phyloP scores from a whole-genome alignment of 768 basidiomycete species.

The Naganishia vishniacii region DNA sequence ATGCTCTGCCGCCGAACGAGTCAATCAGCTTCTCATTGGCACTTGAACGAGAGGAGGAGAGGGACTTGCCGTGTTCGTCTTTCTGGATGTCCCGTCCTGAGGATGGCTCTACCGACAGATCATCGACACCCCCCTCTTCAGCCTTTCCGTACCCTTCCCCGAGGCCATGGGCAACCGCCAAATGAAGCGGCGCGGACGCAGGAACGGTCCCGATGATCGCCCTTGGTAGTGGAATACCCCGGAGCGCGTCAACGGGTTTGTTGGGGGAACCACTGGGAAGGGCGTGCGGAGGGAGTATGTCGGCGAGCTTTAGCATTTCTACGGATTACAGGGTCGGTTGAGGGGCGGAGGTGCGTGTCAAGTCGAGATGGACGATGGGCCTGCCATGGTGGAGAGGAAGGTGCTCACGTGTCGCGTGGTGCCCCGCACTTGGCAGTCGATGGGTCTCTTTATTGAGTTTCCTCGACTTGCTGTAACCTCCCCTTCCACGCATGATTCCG shows the following conservation, averaged over 20 bases:
- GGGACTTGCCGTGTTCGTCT: background rate
- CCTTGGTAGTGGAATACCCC: background rate
- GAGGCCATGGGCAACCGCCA: conserved; percentile 2
- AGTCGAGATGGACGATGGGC: no score
- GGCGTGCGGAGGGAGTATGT: conserved; percentile 20
- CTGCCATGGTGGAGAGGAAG: no score
- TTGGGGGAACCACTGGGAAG: background rate
- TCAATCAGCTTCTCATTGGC: no score
- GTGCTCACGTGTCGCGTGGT: no score
- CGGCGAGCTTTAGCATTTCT: conserved; percentile 38
- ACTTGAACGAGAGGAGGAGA: background rate
- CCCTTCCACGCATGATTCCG: no score
- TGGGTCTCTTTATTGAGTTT: no score
- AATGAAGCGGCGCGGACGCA: background rate
- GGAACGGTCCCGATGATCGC: conserved; percentile 1
- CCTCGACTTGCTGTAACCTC: no score
- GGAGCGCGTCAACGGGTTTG: background rate
- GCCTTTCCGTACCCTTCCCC: background rate
- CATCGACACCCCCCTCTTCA: conserved; percentile 1
- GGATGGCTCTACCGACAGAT: background rate
- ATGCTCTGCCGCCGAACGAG: background rate
- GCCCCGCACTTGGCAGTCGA: no score
- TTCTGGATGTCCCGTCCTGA: background rate
- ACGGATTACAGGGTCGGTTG: background rate
- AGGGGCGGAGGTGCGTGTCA: no score